Evolutionary conservation across 768 basidiomycete genomes (phyloP), one percentile per base, ranked within the genome.

Genomic region (Roridomyces roridus): DNA sequence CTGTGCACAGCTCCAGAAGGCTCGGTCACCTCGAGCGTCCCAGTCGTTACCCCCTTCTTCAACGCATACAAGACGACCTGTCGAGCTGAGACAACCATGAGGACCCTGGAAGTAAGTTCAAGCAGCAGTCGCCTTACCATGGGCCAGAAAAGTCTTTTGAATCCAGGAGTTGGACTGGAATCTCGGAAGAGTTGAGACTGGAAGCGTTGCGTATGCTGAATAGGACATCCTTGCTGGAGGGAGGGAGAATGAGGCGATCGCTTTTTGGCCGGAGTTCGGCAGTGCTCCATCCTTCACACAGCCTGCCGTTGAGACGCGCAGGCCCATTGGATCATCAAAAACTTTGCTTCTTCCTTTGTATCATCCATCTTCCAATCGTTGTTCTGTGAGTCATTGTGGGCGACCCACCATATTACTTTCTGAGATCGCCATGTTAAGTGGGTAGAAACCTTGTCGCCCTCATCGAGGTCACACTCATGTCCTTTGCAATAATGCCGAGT

Each of bases 171-270:
- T 47, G 5, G 26, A 24, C 20, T 39, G 10, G 36, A 50, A 18
- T 23, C 7, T 42, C 25, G 52, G 35, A n/a, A 55, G 36, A 12
- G 53, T 12, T 5, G 53, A 23, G 26, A 55, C 53, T 39, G 53
- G 53, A 46, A 55, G 46, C 10, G 53, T 55, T 15, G 47, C 43
- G 46, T 51, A 58, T n/a, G 44, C 44, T 23, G 49, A 51, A 57
- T 61, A 37, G 44, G 57, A 51, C 62, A 61, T 48, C 54, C 35
- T 47, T 59, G 18, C 43, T 34, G 31, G 31, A 11, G 31, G 31
- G 31, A 34, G n/a, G 21, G n/a, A 26, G 25, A 44, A 17, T 17
- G 23, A 14, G 24, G 43, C 17, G 42, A 29, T 12, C 21, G n/a
- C 21, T n/a, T 34, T 9, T 18, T 14, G 34, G 10, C 11, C 21